These are phyloP conservation scores for Fusarium fujikuroi DNA, from an alignment of 2,329 filamentous ascomycete species.

Conservation along the genomic window DNA sequence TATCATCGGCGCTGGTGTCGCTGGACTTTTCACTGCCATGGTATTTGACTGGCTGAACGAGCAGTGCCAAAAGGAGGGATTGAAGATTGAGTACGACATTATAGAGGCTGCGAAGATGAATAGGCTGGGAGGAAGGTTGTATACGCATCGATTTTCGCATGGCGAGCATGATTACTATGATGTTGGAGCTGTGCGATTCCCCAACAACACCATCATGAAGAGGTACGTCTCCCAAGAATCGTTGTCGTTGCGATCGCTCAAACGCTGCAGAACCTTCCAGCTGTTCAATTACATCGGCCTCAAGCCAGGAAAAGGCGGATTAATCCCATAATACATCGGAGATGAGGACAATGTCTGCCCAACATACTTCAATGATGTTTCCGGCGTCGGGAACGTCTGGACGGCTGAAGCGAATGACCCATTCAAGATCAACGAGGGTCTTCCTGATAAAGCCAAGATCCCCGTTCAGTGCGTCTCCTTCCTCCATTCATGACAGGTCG, in stretches of 20 bases:
- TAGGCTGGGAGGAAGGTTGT: slow-evolving; percentile 51
- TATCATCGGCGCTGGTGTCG: slow-evolving; percentile 15
- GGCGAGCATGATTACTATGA: slow-evolving; percentile 44
- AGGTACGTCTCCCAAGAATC: slow-evolving; percentile 1
- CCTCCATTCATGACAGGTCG: accelerated
- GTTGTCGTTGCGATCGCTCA: background rate
- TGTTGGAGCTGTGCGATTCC: slow-evolving; percentile 56
- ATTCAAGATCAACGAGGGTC: slow-evolving; percentile 14
- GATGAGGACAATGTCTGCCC: slow-evolving; percentile 12
- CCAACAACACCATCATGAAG: slow-evolving; percentile 45
- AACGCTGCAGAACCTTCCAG: slow-evolving; percentile 21
- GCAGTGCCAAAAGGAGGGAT: background rate
- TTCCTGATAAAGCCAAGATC: slow-evolving; percentile 8
- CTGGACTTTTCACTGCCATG: slow-evolving; percentile 13
- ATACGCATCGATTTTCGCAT: slow-evolving; percentile 48
- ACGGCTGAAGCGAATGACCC: background rate
- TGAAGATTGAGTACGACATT: slow-evolving; percentile 52
- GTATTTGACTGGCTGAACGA: slow-evolving; percentile 23
- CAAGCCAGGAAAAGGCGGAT: background rate
- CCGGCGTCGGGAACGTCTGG: slow-evolving; percentile 3
- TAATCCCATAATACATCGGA: slow-evolving; percentile 35
- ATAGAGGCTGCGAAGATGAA: slow-evolving; percentile 47
- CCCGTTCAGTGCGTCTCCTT: background rate
- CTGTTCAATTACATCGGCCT: slow-evolving; percentile 34
- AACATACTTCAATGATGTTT: slow-evolving; percentile 29